Percentiles rank a stretch among this genome's conserved stretches.
These are phyloP conservation scores for Juncus effusus DNA, from an alignment of 176 grass and related monocot species.

Conservation along the genomic window DNA sequence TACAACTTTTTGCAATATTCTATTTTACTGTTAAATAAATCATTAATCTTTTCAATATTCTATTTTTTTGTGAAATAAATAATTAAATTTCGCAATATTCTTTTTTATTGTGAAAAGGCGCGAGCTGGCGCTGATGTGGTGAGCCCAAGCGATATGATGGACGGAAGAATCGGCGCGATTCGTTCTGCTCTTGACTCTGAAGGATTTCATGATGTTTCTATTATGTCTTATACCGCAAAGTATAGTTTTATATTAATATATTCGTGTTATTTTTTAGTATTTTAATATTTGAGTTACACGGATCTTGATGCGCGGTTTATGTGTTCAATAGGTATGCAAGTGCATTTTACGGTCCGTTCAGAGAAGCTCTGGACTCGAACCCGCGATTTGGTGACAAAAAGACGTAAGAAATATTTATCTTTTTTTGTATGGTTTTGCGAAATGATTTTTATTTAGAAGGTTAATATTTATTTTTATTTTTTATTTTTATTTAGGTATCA, in stretches of 20 bases:
- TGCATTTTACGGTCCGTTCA: constrained; percentile 93
- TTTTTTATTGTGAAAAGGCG: constrained; percentile 44
- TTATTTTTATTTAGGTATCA: constrained; percentile 60
- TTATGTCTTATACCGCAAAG: constrained; percentile 99
- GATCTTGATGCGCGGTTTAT: neutral
- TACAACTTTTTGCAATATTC: constrained; percentile 20
- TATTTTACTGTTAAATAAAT: constrained; percentile 4
- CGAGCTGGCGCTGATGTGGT: constrained; percentile 91
- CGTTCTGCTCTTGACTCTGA: constrained; percentile 85
- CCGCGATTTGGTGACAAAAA: constrained; percentile 99
- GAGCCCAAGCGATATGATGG: constrained; percentile 99
- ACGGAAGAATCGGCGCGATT: constrained; percentile 83
- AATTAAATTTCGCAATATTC: constrained; percentile 10
- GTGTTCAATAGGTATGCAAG: constrained; percentile 73
- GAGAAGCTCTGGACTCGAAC: constrained; percentile 95
- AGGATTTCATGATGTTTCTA: constrained; percentile 93
- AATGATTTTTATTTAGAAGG: neutral
- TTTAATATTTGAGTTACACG: neutral
- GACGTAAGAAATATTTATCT: constrained; percentile 44
- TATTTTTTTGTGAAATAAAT: constrained; percentile 5
- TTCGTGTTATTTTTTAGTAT: neutral
- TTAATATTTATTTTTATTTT: constrained; percentile 19
- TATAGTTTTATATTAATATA: constrained; percentile 28
- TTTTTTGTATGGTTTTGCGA: no score
- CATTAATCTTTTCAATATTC: constrained; percentile 6